Percentiles rank a stretch among this genome's conserved stretches.
phyloP scores from a whole-genome alignment of 2,329 filamentous ascomycete genomes.

The Westerdykella ornata region DNA sequence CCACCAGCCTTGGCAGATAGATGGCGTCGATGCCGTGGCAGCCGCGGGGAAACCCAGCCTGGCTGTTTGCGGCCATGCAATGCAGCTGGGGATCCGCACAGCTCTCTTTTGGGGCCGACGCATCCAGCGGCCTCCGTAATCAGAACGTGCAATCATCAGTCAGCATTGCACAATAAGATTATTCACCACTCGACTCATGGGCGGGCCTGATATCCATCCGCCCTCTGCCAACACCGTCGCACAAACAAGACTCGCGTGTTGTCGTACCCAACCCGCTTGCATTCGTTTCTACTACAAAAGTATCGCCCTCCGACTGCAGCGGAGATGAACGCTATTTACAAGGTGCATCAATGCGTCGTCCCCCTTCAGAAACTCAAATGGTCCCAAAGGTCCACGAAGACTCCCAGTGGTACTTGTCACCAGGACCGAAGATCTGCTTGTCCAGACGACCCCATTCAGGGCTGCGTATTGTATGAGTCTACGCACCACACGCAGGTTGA shows the following conservation, averaged over 20 bases:
- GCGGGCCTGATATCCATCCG: constrained; percentile 3
- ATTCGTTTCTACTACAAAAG: too few relatives aligned
- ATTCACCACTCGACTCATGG: too few relatives aligned
- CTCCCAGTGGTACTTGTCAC: constrained; percentile 30
- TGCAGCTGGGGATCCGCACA: too few relatives aligned
- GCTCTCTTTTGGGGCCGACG: too few relatives aligned
- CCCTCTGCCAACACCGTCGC: not conserved
- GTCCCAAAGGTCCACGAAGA: constrained; percentile 30
- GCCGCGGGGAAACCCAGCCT: constrained; percentile 11
- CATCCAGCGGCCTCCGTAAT: too few relatives aligned
- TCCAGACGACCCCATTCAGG: constrained; percentile 29
- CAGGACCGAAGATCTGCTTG: constrained; percentile 28
- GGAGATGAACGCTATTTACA: constrained; percentile 2
- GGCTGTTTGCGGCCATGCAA: not conserved
- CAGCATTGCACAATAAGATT: too few relatives aligned
- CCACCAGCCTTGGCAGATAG: not conserved
- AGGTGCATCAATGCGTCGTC: not conserved
- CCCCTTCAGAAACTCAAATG: constrained; percentile 6
- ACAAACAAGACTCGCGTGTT: not conserved
- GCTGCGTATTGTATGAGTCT: constrained; percentile 21
- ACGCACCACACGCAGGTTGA: not conserved
- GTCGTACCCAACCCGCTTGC: constrained; percentile 5
- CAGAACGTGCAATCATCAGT: too few relatives aligned
- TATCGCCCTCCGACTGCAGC: too few relatives aligned
- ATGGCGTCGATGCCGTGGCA: constrained; percentile 5